A percentile compares a stretch with the other conserved stretches of the same genome.
phyloP scores from a whole-genome alignment of 139 green algal species.

The Dunaliella primolecta region DNA sequence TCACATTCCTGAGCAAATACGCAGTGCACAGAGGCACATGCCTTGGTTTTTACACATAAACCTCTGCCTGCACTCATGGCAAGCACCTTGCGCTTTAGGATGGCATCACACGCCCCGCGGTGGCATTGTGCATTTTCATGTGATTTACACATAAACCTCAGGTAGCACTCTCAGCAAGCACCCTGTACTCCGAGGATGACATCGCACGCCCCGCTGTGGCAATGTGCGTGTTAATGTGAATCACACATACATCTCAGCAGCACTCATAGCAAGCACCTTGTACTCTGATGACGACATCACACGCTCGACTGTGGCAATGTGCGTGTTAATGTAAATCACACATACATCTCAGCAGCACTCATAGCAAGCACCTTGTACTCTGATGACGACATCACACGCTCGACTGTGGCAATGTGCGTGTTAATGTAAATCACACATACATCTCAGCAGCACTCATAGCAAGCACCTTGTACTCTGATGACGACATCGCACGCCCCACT shows the following conservation, averaged over 20 bases:
- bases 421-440: neutral
- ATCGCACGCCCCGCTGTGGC: conserved; percentile 85
- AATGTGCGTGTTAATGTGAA: conserved; percentile 94
- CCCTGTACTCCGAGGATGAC: conserved; percentile 31
- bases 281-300: neutral
- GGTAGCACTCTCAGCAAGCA: neutral
- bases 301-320: neutral
- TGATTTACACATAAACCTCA: conserved; percentile 53
- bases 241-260: conserved; percentile 24
- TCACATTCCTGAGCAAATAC: too few species aligned
- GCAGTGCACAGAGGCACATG: too few species aligned
- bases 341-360: neutral
- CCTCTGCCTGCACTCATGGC: too few species aligned
- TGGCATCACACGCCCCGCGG: conserved; percentile 81
- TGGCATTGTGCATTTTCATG: conserved; percentile 94
- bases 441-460: neutral
- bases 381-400: neutral
- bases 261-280: neutral
- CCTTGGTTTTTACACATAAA: too few species aligned
- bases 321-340: neutral
- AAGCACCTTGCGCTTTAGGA: conserved; percentile 63
- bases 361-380: conserved; percentile 63
- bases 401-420: neutral
- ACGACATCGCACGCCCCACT: conserved; percentile 80
- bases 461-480: conserved; percentile 65